These are phyloP conservation scores for Pythium sukuiense DNA, from an alignment of 352 stramenopile genomes.

Conservation along the genomic window DNA sequence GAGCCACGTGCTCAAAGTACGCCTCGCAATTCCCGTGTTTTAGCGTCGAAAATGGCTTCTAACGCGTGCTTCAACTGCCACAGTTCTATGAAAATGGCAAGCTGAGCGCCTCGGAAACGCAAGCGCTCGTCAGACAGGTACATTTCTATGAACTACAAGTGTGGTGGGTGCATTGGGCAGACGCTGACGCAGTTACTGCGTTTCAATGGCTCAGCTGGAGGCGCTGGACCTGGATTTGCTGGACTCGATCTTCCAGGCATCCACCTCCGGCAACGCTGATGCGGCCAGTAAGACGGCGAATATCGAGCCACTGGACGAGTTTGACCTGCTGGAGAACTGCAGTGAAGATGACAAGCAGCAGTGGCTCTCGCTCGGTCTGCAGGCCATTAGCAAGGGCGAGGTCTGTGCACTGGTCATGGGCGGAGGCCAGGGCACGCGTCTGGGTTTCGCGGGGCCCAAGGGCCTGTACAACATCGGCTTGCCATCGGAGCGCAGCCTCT, in stretches of 20 bases:
- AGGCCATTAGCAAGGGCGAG: constrained; percentile 84
- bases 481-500: constrained; percentile 91
- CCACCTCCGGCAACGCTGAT: constrained; percentile 13
- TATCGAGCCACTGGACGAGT: constrained; percentile 68
- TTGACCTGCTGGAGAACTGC: constrained; percentile 58
- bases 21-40: not conserved
- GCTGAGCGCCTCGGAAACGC: constrained; percentile 40
- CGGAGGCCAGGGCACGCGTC: constrained; percentile 95
- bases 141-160: not conserved
- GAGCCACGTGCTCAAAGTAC: constrained; percentile 71
- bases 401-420: constrained; percentile 94
- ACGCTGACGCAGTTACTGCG: not conserved
- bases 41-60: not conserved
- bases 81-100: constrained; percentile 72
- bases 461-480: constrained; percentile 94
- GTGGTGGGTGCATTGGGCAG: not conserved
- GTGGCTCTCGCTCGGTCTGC: constrained; percentile 56
- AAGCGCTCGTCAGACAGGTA: constrained; percentile 52
- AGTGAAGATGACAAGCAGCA: constrained; percentile 38
- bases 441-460: constrained; percentile 97
- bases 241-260: constrained; percentile 63
- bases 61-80: not conserved
- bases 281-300: constrained; percentile 17
- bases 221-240: constrained; percentile 65
- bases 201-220: constrained; percentile 45